phyloP scores from a whole-genome alignment of 768 basidiomycete species.

The Hericium coralloides region DNA sequence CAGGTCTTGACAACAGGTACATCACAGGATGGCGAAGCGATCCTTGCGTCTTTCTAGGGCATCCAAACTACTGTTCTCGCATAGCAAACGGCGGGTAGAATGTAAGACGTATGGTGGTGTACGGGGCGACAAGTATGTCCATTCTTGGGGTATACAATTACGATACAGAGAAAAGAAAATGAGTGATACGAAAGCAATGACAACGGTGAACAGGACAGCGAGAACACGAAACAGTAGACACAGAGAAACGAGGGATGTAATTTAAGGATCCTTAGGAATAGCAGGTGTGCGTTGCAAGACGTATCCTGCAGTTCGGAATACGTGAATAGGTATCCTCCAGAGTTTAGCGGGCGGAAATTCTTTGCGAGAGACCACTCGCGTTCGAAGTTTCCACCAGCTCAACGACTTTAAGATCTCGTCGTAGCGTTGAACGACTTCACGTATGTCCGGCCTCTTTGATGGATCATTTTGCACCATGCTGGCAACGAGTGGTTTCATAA shows the following conservation, averaged over 20 bases:
- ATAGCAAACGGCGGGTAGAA: too few species aligned
- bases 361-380: not conserved
- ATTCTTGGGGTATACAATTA: too few species aligned
- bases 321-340: not conserved
- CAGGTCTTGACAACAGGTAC: not conserved
- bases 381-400: slow-evolving; percentile 1
- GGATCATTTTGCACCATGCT: slow-evolving; percentile 21
- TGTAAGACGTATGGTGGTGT: too few species aligned
- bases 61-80: too few species aligned
- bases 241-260: too few species aligned
- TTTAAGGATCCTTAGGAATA: not conserved
- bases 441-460: slow-evolving; percentile 16
- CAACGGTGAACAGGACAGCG: too few species aligned
- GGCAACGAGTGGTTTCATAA: slow-evolving; percentile 17
- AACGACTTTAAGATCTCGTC: not conserved
- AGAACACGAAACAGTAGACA: too few species aligned
- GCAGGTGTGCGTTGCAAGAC: not conserved
- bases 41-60: too few species aligned
- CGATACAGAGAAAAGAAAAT: too few species aligned
- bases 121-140: too few species aligned
- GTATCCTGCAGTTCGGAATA: not conserved
- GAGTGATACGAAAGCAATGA: too few species aligned
- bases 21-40: too few species aligned
- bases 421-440: slow-evolving; percentile 1
- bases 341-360: not conserved